Percentiles rank a stretch among this genome's conserved stretches.
phyloP scores from a whole-genome alignment of 2,329 filamentous ascomycete genomes.

The Aspergillus pseudotamarii region DNA sequence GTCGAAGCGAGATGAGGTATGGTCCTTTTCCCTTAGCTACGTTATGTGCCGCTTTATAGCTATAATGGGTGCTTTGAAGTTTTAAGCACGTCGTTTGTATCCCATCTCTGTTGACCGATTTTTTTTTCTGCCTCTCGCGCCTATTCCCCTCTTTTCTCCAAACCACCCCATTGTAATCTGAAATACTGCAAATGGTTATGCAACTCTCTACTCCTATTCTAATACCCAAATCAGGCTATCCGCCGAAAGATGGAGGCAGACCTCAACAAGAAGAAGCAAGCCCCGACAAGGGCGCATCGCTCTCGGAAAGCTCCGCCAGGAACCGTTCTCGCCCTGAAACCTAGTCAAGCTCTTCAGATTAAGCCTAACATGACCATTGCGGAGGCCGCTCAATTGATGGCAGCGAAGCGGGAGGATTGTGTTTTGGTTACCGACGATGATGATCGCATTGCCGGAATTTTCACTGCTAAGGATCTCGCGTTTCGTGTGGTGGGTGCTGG shows the following conservation, averaged over 20 bases:
- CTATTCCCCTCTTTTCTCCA: background rate
- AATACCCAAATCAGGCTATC: slow-evolving; percentile 69
- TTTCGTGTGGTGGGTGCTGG: slow-evolving; percentile 94
- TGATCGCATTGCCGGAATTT: slow-evolving; percentile 96
- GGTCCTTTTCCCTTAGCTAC: background rate
- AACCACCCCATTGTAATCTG: background rate
- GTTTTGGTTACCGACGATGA: slow-evolving; percentile 97
- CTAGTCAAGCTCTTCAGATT: slow-evolving; percentile 94
- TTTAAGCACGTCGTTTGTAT: background rate
- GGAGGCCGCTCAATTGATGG: slow-evolving; percentile 97
- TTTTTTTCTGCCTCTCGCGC: background rate
- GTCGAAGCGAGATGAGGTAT: slow-evolving; percentile 95
- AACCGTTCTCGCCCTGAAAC: slow-evolving; percentile 92
- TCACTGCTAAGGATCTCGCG: slow-evolving; percentile 96
- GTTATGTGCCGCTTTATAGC: slow-evolving; percentile 21
- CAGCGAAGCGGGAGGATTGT: slow-evolving; percentile 96
- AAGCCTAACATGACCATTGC: slow-evolving; percentile 92
- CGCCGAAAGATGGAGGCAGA: slow-evolving; percentile 96
- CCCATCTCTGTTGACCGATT: background rate
- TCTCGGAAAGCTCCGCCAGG: slow-evolving; percentile 93
- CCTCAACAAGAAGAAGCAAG: slow-evolving; percentile 94
- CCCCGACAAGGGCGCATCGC: slow-evolving; percentile 74
- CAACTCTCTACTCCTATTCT: slow-evolving; percentile 10
- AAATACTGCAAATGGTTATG: background rate
- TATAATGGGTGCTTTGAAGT: background rate